phyloP scores from a whole-genome alignment of 805 yeast species.

The Candida manassasensis region DNA sequence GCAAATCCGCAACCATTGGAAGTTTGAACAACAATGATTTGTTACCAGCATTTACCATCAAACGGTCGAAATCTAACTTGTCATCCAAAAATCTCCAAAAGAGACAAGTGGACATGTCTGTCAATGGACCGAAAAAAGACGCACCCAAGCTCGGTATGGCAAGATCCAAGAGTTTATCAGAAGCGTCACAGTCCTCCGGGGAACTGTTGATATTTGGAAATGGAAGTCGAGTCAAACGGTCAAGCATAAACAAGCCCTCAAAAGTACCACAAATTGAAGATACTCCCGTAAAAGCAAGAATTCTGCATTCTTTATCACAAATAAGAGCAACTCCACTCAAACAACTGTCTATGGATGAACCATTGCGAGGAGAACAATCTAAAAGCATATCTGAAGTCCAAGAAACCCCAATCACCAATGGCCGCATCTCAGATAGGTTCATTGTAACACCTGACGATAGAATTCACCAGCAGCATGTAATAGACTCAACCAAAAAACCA shows the following conservation, averaged over 20 bases:
- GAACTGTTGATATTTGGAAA: conserved; percentile 24
- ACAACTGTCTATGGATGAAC: not conserved
- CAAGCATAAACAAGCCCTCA: no score
- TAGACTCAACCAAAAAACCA: not conserved
- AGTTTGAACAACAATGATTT: conserved; percentile 16
- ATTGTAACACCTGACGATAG: conserved; percentile 10
- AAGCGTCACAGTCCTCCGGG: not conserved
- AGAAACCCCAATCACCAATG: conserved; percentile 21
- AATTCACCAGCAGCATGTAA: conserved; percentile 3
- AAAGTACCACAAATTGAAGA: conserved; percentile 20
- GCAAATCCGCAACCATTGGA: conserved; percentile 15
- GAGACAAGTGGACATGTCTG: conserved; percentile 38
- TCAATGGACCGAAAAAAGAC: conserved; percentile 7
- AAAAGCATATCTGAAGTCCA: conserved; percentile 18
- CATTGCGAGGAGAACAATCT: not conserved
- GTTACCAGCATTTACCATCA: conserved; percentile 31
- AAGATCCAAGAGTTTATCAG: conserved; percentile 11
- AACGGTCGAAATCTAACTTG: conserved; percentile 37
- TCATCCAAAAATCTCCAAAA: conserved; percentile 34
- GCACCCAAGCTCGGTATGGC: conserved; percentile 4
- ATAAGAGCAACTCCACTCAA: not conserved
- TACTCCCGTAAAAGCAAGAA: conserved; percentile 19
- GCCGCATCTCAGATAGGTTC: not conserved
- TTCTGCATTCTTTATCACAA: conserved; percentile 2
- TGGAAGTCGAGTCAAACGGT: conserved; percentile 20